Evolutionary conservation across 441 rosid genomes (phyloP), one percentile per base, ranked within the genome.

Genomic region (Lepidium campestre): DNA sequence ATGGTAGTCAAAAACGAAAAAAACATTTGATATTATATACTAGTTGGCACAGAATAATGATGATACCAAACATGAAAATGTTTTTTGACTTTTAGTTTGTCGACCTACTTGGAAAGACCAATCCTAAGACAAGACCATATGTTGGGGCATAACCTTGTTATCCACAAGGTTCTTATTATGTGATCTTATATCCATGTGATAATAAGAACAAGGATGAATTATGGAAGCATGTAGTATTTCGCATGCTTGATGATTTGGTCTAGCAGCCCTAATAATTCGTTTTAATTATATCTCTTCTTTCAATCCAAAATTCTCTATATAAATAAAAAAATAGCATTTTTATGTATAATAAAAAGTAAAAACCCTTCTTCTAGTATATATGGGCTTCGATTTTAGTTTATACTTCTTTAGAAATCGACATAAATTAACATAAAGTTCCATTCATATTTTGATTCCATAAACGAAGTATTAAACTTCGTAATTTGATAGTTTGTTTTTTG

Each of bases 1-100:
- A 75, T 81, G 67, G 85, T 88, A 9, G 86, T 85, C 20, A 82
- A 85, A 77, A 83, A 85, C 69, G 87, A 78, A 79, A 70, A 14
- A 70, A 19, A 57, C 62, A 49, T 10, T 23, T 17, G 10, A 60
- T 22, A 41, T 44, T 22, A 41, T 44, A 32, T 36, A 19, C 7
- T 44, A 45, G 63, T 62, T 54, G 68, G 63, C 50, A 62, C 6
- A 36, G 3, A 34, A 53, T 23, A 70, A 20, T 48, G 10, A 41
- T 49, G 40, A 25, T 12, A 9, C 31, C 15, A 53, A 47, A 36
- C 57, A 25, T 54, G 5, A 27, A 47, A 47, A 47, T 22, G 34
- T 20, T 9, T 14, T 15, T 10, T 32, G 41, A 29, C 15, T 14
- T 15, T 14, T 54, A 18, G 23, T 25, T 37, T 48, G 37, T 39